Evolutionary conservation across 2,329 filamentous ascomycete genomes (phyloP), one percentile per base, ranked within the genome.

Genomic region (Aspergillus sp.): DNA sequence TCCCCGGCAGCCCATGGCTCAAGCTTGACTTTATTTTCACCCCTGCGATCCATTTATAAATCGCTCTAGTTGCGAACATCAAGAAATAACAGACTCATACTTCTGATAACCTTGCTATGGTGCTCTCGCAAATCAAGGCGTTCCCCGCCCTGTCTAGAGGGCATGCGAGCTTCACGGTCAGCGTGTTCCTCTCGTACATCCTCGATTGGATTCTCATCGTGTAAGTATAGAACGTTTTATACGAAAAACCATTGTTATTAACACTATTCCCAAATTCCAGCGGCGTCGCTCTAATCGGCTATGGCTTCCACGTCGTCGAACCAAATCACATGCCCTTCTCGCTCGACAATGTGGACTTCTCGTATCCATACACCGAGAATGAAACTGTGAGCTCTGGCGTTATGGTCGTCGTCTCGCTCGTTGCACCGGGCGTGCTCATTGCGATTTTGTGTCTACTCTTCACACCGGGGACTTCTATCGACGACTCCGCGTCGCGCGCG

Each of bases 251-350:
- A n/a, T 13, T 30, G 9, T 13, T 18, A 55, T 56, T 65, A 47
- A 67, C 39, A 17, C 17, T 22, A 65, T 18, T n/a, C 12, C 26
- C 9, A 30, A 48, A 22, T 48, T 5, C 7, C 64, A 84, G 82
- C 39, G 80, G 74, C 17, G 83, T 85, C 20, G 85, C 81, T 24
- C 80, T 79, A 13, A 76, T 89, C 38, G 87, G 86, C 55, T 82
- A 77, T 55, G 79, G 81, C 6, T 81, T 90, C 63, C 83, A 83
- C 58, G 76, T 77, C 45, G 75, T 87, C 51, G 78, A 80, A 1
- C 89, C 89, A 0, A 89, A 87, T 66, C 85, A 85, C 64, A 81
- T 87, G 36, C 86, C 87, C 0, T 93, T 95, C 72, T 87, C 85
- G 34, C 81, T 91, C 6, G 79, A 85, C 62, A 87, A 97, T 67